Conservation (phyloP, 768 basidiomycete species). For the Mycena venus region DNA sequence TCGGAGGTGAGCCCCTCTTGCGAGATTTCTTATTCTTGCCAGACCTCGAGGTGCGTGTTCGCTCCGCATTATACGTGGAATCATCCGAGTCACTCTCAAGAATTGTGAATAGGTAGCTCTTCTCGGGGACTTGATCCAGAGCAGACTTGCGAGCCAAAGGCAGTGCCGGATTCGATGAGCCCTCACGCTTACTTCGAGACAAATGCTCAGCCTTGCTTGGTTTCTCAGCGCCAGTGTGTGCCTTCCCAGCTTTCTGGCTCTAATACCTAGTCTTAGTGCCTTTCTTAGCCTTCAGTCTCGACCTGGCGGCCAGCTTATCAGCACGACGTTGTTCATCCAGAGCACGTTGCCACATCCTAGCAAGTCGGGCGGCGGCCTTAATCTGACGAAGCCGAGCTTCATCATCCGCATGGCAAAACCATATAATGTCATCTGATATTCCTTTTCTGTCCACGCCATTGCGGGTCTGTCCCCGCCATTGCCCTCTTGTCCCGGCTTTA, state of each 20-base stretch:
- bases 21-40: conserved; percentile 7
- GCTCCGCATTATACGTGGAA: not conserved
- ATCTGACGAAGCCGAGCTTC: not conserved
- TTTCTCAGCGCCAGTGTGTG: not conserved
- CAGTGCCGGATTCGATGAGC: not conserved
- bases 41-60: not conserved
- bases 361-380: not conserved
- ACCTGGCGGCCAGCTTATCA: not conserved
- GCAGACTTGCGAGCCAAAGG: not conserved
- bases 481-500: too few relatives aligned
- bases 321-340: not conserved
- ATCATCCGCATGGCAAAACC: not conserved
- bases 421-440: too few relatives aligned
- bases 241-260: not conserved
- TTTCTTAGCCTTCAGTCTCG: not conserved
- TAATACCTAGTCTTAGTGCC: not conserved
- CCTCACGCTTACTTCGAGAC: not conserved
- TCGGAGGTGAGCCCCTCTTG: not conserved
- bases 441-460: too few relatives aligned
- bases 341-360: not conserved
- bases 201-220: not conserved
- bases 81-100: not conserved
- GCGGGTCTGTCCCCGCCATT: too few relatives aligned
- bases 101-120: not conserved
- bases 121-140: not conserved